Base-by-base conservation (phyloP, 2,329 filamentous ascomycete species). In the Aplosporella prunicola region DNA sequence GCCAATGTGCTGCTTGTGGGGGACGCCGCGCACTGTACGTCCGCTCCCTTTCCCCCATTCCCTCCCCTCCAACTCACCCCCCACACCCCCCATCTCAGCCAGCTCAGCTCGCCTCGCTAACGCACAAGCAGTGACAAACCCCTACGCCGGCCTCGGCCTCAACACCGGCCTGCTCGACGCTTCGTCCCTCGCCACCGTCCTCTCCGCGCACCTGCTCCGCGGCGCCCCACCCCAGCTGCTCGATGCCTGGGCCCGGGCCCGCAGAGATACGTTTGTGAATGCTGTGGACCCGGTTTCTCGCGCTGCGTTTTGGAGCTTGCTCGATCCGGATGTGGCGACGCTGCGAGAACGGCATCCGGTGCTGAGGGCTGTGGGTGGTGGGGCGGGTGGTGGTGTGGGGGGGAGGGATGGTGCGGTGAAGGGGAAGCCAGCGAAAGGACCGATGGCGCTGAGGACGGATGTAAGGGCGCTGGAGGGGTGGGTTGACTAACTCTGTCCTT, bases 11-110 rank as follows among this genome's bases (percentile, higher is more conserved):
- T 59, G 3, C 39, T 64, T 2, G 48, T 55, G n/a, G 61, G 60
- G 3, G 61, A 63, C 44, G 60, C 61, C 5, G 60, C 60, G 8
- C 61, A 64, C 38, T 44, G 52, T 52, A 38, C 36, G 51, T 47
- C 5, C 15, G 7, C 30, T 11, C 20, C 5, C 14, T 13, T 32
- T 8, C 36, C 8, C 30, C 20, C 4, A 11, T 13, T 25, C n/a
- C 20, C 16, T 29, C n/a, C 8, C 5, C 9, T 13, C 8, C 22
- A 24, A 24, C 22, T 24, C 8, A 24, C n/a, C 22, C 22, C n/a
- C 22, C n/a, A 8, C n/a, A n/a, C n/a, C n/a, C n/a, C n/a, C n/a
- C n/a, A n/a, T n/a, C n/a, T n/a, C n/a, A n/a, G n/a, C n/a, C n/a
- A n/a, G n/a, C n/a, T n/a, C n/a, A n/a, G n/a, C n/a, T n/a, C n/a